phyloP scores from a whole-genome alignment of 495 filamentous ascomycete species.

The Pseudotulostoma volvatum region DNA sequence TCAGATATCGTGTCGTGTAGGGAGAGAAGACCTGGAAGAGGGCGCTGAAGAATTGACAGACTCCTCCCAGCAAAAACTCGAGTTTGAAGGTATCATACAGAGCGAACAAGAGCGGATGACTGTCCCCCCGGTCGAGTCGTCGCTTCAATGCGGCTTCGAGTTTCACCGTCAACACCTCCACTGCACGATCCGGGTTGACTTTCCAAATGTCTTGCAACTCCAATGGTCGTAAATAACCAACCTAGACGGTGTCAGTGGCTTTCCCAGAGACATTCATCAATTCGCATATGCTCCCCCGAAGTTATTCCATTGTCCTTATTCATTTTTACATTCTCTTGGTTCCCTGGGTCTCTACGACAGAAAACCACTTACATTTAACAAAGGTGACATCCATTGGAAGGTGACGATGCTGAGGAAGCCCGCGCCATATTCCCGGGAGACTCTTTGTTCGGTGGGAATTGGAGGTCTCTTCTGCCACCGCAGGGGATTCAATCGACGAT shows the following conservation, averaged over 20 bases:
- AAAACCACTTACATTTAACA: slow-evolving; percentile 31
- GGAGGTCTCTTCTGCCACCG: slow-evolving; percentile 34
- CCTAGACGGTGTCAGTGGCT: slow-evolving; percentile 2
- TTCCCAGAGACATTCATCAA: neutral
- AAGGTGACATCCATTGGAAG: slow-evolving; percentile 47
- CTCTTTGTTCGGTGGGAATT: slow-evolving; percentile 32
- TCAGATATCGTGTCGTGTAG: slow-evolving; percentile 57
- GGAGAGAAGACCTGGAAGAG: slow-evolving; percentile 59
- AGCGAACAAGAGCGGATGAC: slow-evolving; percentile 61
- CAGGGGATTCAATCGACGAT: slow-evolving; percentile 38
- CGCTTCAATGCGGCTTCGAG: slow-evolving; percentile 49
- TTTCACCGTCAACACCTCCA: slow-evolving; percentile 46
- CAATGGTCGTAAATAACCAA: slow-evolving; percentile 68
- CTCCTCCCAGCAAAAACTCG: slow-evolving; percentile 72
- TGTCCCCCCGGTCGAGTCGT: slow-evolving; percentile 47
- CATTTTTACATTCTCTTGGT: no score
- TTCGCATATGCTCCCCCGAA: no score
- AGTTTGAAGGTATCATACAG: slow-evolving; percentile 73
- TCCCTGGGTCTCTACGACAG: no score
- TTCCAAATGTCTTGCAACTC: slow-evolving; percentile 75
- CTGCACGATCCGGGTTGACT: slow-evolving; percentile 66
- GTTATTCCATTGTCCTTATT: no score
- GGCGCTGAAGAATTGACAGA: slow-evolving; percentile 56
- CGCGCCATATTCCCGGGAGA: slow-evolving; percentile 37
- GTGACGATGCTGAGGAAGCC: slow-evolving; percentile 35